Conservation (phyloP, 352 stramenopile species). For the Phytophthora fragariae region DNA sequence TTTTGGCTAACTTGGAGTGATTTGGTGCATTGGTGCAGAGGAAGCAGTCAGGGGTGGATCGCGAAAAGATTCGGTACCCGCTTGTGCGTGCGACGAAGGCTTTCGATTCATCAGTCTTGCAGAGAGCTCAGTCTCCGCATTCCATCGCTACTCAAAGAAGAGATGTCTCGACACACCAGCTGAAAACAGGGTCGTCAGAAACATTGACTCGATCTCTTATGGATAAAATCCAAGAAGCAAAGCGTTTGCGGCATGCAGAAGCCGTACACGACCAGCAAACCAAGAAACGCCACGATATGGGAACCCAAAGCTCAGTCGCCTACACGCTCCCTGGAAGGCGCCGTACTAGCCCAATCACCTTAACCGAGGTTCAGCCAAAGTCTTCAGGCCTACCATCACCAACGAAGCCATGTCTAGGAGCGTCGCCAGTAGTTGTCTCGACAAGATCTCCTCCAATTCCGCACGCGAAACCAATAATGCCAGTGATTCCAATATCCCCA, state of each 20-base stretch:
- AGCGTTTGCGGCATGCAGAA: slow-evolving; percentile 24
- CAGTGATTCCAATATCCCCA: slow-evolving; percentile 12
- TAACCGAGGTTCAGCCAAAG: not conserved
- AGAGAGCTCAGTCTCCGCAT: too few species aligned
- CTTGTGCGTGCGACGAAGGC: too few species aligned
- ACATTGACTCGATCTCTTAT: slow-evolving; percentile 39
- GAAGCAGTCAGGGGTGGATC: slow-evolving; percentile 6
- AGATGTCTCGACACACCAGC: not conserved
- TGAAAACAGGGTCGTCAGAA: not conserved
- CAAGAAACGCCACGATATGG: not conserved
- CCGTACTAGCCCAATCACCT: not conserved
- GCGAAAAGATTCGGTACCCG: not conserved
- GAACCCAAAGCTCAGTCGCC: not conserved
- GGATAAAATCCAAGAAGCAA: slow-evolving; percentile 54
- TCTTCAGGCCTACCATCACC: not conserved
- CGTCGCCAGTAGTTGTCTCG: not conserved
- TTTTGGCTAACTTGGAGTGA: slow-evolving; percentile 10
- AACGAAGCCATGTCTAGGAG: not conserved
- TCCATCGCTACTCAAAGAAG: not conserved
- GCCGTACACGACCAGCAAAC: not conserved
- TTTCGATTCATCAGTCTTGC: too few species aligned
- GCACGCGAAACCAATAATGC: slow-evolving; percentile 34
- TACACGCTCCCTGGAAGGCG: not conserved
- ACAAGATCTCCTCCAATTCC: slow-evolving; percentile 22
- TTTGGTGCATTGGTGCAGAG: slow-evolving; percentile 18